Conservation (phyloP, 2,329 filamentous ascomycete species). For the Dryadomyces quercus-mongolicae region DNA sequence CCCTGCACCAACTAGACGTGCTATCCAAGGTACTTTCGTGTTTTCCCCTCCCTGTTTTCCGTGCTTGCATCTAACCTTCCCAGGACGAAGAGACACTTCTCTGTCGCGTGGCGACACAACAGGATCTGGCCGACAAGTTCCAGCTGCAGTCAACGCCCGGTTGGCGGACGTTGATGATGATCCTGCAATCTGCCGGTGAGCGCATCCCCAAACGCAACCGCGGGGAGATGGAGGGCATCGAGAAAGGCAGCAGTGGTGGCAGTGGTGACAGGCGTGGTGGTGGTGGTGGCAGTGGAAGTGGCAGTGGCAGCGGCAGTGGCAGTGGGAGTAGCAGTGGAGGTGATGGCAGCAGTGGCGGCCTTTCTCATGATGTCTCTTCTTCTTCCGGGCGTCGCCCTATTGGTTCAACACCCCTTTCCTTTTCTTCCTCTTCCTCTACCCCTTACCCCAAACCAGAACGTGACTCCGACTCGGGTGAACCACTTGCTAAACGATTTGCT, state of each 20-base stretch:
- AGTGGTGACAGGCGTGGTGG: background rate
- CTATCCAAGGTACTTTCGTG: constrained; percentile 58
- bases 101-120: constrained; percentile 70
- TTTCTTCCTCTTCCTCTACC: constrained; percentile 15
- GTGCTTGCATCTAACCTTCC: background rate
- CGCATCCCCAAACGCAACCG: constrained; percentile 65
- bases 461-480: constrained; percentile 31
- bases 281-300: background rate
- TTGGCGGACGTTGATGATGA: constrained; percentile 88
- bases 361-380: background rate
- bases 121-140: constrained; percentile 69
- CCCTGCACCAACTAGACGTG: constrained; percentile 67
- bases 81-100: constrained; percentile 85
- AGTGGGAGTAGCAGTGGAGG: background rate
- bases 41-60: background rate
- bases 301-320: background rate
- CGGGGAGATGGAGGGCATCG: constrained; percentile 17
- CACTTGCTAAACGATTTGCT: constrained; percentile 55
- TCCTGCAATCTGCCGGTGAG: constrained; percentile 96
- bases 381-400: background rate
- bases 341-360: background rate
- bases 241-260: background rate
- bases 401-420: constrained; percentile 6
- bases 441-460: constrained; percentile 7
- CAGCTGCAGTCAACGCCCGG: constrained; percentile 78